Conservation (phyloP, 139 green algal genomes). For the Micractinium sp. region DNA sequence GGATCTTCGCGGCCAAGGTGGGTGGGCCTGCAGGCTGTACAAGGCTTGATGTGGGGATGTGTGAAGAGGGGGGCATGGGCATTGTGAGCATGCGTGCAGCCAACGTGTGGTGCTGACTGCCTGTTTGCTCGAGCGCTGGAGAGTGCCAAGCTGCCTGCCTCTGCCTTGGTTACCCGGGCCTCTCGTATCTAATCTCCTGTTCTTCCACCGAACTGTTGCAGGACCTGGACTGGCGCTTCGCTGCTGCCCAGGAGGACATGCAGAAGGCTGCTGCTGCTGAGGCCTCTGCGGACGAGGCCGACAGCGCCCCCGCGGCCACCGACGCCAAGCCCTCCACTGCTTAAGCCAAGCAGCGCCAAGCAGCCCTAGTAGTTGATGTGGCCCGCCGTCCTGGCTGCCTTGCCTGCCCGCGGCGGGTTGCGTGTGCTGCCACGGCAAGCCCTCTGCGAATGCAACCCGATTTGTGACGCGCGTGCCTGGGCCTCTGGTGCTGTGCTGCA, state of each 20-base stretch:
- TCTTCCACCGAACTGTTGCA: not conserved
- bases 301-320: not conserved
- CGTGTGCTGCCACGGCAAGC: no score
- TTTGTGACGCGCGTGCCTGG: not conserved
- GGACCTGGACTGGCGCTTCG: slow-evolving; percentile 46
- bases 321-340: slow-evolving; percentile 18
- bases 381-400: no score
- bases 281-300: not conserved
- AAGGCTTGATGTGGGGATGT: no score
- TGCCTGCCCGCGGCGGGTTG: no score
- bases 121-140: no score
- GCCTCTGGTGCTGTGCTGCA: slow-evolving; percentile 1
- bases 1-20: slow-evolving; percentile 86
- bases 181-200: not conserved
- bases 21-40: not conserved
- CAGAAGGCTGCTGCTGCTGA: not conserved
- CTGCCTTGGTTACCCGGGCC: not conserved
- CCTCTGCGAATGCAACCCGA: no score
- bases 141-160: no score
- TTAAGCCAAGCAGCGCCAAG: not conserved
- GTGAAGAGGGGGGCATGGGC: no score
- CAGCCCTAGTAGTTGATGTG: not conserved
- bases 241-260: slow-evolving; percentile 24
- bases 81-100: no score
- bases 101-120: no score